Base-by-base conservation (phyloP, 371 early-diverging fungal species). In the Lichtheimia hyalospora region DNA sequence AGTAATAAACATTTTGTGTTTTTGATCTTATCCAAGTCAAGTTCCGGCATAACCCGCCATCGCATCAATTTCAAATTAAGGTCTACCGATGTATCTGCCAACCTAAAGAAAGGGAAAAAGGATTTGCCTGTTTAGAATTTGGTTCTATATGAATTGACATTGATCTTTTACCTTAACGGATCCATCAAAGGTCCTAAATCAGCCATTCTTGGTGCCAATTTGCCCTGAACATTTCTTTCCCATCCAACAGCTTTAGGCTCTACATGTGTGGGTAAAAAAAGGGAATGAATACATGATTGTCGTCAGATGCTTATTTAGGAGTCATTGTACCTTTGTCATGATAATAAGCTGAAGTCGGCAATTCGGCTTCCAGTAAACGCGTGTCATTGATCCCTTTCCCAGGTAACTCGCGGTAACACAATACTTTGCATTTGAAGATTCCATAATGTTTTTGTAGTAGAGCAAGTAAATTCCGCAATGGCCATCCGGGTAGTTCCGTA, bases 31-130 rank as follows among this genome's bases (percentile, higher is more conserved):
- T 92, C 95, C 46, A 98, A 81, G 48, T 95, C 81, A 44, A 98
- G 70, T 2, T 83, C 79, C 15, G 97, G 97, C 48, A 94, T 75
- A 39, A 95, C 72, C 16, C 97, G 80, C 98, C 98, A 98, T 25
- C 92, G 83, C 97, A 98, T 98, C 56, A 98, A 81, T 67, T 95
- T 93, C 58, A 97, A 75, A 67, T 98, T 98, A 40, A 98, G 75
- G 63, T 94, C 92, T 10, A 96, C 92, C 1, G 97, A 91, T 0
- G 94, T 87, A 49, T 89, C 90, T 6, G 96, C 94, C 59, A 96
- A 75, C 46, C 89, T 83, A 58, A 20, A 52, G 21, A 58, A 20
- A 52, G 21, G 20, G 41, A 28, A 39, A 49, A 20, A 40, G 15
- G 49, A 48, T 57, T 42, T 16, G 46, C 63, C 14, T 8, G 39